A percentile compares a stretch with the other conserved stretches of the same genome.
Conservation (phyloP, 2,329 filamentous ascomycete genomes). For the Penicillium decumbens region DNA sequence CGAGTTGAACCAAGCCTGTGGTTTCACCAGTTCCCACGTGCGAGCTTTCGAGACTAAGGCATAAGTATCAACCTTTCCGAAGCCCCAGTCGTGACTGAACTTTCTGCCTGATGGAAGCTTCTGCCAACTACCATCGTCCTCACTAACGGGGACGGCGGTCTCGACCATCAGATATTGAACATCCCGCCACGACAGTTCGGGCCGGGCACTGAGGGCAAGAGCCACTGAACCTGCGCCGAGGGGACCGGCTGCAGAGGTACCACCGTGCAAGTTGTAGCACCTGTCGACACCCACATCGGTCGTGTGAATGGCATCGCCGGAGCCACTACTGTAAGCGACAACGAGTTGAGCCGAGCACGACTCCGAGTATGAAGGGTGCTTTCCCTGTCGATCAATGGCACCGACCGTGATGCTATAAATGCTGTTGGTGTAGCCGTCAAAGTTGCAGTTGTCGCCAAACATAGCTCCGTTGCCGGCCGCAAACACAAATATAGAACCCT, state of each 20-base stretch:
- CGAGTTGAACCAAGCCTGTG: slow-evolving; percentile 89
- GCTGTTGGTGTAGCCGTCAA: slow-evolving; percentile 98
- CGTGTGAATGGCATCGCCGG: slow-evolving; percentile 85
- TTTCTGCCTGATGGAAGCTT: slow-evolving; percentile 73
- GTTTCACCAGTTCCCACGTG: slow-evolving; percentile 82
- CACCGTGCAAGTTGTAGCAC: slow-evolving; percentile 80
- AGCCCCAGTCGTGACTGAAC: slow-evolving; percentile 92
- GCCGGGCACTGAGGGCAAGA: slow-evolving; percentile 75
- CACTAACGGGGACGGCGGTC: slow-evolving; percentile 75
- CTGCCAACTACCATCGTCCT: slow-evolving; percentile 73
- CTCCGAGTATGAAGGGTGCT: slow-evolving; percentile 95
- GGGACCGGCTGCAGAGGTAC: slow-evolving; percentile 91
- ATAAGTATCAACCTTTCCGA: slow-evolving; percentile 89
- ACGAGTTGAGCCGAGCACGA: slow-evolving; percentile 92
- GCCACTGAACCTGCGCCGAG: slow-evolving; percentile 89
- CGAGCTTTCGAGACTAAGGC: slow-evolving; percentile 80
- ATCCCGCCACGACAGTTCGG: slow-evolving; percentile 88
- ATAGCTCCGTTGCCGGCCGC: slow-evolving; percentile 89
- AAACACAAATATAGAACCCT: slow-evolving; percentile 92
- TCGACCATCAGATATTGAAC: slow-evolving; percentile 85
- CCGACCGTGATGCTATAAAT: slow-evolving; percentile 98
- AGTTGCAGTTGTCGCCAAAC: slow-evolving; percentile 94
- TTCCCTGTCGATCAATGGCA: slow-evolving; percentile 77
- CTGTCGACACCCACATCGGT: slow-evolving; percentile 83
- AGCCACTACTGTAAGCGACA: slow-evolving; percentile 93